Evolutionary conservation across 306 rosid species (phyloP).

Genomic region (Vicia villosa): DNA sequence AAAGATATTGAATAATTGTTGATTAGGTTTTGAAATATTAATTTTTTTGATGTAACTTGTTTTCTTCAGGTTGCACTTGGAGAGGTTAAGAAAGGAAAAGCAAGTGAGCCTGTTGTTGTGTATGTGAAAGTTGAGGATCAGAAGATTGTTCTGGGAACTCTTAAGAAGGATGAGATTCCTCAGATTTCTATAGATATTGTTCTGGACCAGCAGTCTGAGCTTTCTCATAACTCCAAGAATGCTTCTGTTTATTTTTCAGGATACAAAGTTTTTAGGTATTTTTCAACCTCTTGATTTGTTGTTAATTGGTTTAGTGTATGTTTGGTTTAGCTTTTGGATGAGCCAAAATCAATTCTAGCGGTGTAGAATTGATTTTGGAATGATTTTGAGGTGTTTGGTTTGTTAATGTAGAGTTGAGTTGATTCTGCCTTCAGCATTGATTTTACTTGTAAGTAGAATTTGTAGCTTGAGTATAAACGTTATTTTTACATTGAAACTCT

Average conservation of each 20-base stretch:
- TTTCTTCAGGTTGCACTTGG: slow-evolving; percentile 65
- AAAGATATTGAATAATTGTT: no score
- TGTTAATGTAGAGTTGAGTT: no score
- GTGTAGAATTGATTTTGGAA: no score
- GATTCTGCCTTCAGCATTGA: no score
- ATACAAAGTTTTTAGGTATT: slow-evolving; percentile 59
- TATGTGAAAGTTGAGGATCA: slow-evolving; percentile 49
- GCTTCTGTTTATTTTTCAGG: slow-evolving; percentile 68
- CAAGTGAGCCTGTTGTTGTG: slow-evolving; percentile 52
- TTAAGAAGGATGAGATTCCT: slow-evolving; percentile 56
- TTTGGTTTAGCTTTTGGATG: no score
- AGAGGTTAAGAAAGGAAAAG: slow-evolving; percentile 55
- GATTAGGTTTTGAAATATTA: background rate
- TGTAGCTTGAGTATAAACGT: no score
- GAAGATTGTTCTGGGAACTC: slow-evolving; percentile 73
- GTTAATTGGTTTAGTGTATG: background rate
- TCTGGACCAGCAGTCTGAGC: slow-evolving; percentile 64
- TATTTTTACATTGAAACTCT: no score
- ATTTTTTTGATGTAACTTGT: background rate
- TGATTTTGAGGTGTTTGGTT: no score
- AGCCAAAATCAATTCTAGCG: no score
- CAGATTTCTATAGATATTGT: slow-evolving; percentile 67
- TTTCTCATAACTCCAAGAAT: slow-evolving; percentile 68
- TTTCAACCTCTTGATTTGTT: slow-evolving; percentile 32
- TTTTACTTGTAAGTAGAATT: no score